A percentile compares a stretch with the other conserved stretches of the same genome.
phyloP scores from a whole-genome alignment of 768 basidiomycete species.

The Cystobasidium onofrii region DNA sequence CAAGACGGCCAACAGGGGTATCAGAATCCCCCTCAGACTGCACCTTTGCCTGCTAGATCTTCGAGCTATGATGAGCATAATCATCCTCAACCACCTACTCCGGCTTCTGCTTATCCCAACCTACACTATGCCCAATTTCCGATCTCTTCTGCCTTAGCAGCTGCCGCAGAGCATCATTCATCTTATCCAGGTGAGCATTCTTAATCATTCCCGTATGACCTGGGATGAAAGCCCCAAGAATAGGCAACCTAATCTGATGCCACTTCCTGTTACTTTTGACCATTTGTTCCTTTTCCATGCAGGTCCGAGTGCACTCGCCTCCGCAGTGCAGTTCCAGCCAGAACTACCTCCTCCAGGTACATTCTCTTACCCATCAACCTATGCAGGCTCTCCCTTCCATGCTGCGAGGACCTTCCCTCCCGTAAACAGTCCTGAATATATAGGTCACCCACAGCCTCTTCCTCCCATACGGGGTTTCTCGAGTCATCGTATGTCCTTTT shows the following conservation, averaged over 20 bases:
- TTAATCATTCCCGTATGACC: too few relatives aligned
- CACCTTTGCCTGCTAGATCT: conserved; percentile 14
- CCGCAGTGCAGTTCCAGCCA: not conserved
- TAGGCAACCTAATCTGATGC: too few relatives aligned
- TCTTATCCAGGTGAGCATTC: not conserved
- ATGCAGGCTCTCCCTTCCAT: not conserved
- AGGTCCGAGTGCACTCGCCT: not conserved
- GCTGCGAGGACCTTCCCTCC: not conserved
- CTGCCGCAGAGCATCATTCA: not conserved
- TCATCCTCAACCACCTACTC: not conserved
- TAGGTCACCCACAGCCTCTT: not conserved
- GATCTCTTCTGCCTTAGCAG: not conserved
- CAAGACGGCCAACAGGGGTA: not conserved
- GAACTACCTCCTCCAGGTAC: not conserved
- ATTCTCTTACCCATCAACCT: not conserved
- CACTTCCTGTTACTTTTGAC: too few relatives aligned
- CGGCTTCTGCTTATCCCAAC: not conserved
- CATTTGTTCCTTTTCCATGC: not conserved
- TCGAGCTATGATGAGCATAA: not conserved
- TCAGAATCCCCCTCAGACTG: conserved; percentile 17
- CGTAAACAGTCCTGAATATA: not conserved
- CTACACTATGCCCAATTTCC: conserved; percentile 9
- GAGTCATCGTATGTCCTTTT: not conserved
- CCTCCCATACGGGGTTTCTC: conserved; percentile 8
- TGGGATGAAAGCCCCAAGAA: too few relatives aligned